Conservation (phyloP, 2,329 filamentous ascomycete species). For the Diaporthe helianthi region DNA sequence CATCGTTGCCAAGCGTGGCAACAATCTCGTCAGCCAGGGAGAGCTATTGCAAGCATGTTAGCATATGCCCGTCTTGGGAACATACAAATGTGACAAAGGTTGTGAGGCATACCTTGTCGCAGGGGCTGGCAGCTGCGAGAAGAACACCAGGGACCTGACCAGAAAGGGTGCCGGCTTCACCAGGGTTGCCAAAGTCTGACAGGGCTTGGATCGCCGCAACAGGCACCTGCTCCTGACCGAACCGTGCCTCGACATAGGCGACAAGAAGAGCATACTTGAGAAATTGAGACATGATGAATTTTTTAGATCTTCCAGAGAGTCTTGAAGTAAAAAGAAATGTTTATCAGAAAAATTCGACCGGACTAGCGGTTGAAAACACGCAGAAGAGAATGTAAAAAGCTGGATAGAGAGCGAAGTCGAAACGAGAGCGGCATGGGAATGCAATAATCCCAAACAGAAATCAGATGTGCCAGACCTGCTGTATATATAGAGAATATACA, state of each 20-base stretch:
- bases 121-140: conserved; percentile 68
- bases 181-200: conserved; percentile 59
- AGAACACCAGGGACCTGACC: conserved; percentile 67
- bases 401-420: conserved; percentile 1
- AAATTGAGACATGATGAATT: conserved; percentile 27
- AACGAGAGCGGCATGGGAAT: conserved; percentile 2
- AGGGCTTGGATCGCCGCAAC: conserved; percentile 61
- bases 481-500: conserved; percentile 15
- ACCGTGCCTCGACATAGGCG: conserved; percentile 56
- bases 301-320: conserved; percentile 22
- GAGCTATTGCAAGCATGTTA: conserved; percentile 50
- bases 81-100: neutral
- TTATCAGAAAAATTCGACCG: conserved; percentile 22
- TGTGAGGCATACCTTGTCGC: conserved; percentile 57
- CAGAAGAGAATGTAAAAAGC: conserved; percentile 29
- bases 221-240: conserved; percentile 68
- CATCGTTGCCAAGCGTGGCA: conserved; percentile 63
- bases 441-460: neutral
- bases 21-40: conserved; percentile 70
- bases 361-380: conserved; percentile 27
- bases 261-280: conserved; percentile 47
- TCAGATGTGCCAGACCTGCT: neutral
- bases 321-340: neutral
- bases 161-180: conserved; percentile 67
- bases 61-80: conserved; percentile 35